Base-by-base conservation (phyloP, 306 rosid genomes). In the Vigna mungo region DNA sequence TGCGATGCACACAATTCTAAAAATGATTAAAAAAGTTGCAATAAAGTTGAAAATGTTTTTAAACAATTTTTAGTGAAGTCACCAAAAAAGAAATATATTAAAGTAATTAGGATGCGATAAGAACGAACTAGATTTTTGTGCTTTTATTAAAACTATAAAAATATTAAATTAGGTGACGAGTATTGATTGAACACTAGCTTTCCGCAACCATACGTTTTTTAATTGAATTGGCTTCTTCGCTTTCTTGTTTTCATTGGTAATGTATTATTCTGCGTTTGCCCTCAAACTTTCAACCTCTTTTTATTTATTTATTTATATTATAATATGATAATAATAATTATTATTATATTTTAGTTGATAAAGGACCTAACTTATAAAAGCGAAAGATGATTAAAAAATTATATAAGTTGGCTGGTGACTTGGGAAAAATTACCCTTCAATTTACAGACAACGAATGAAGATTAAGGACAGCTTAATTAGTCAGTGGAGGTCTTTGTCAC, bases 161-260 rank as follows among this genome's bases (percentile, higher is more conserved):
- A 82, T 61, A 71, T 77, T 74, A 72, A 11, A 41, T 48, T 16
- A n/a, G 86, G 87, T 88, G 92, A 84, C 82, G 81, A 83, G 61
- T 27, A 80, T 72, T 63, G 84, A 83, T 85, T 85, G 88, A 78
- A 83, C 77, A 72, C 67, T 80, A 82, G 74, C 85, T 74, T 80
- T 75, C 84, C 66, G 78, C 86, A 84, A 74, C 75, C 68, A 74
- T 76, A 49, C 70, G 63, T 34, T 78, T 82, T 81, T 53, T 3
- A 52, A 78, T 75, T 75, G 41, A 47, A 51, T 76, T 81, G 39
- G 65, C 8, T 56, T 59, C 58, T 81, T 69, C 60, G 68, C 36
- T 80, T 71, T 56, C 56, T 51, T 68, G 37, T 39, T 77, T 70
- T 70, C 39, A 69, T 37, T 18, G 17, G 52, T 49, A 55, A 76